Evolutionary conservation across 768 basidiomycete genomes (phyloP), one percentile per base, ranked within the genome.

Genomic region (Suillus discolor): DNA sequence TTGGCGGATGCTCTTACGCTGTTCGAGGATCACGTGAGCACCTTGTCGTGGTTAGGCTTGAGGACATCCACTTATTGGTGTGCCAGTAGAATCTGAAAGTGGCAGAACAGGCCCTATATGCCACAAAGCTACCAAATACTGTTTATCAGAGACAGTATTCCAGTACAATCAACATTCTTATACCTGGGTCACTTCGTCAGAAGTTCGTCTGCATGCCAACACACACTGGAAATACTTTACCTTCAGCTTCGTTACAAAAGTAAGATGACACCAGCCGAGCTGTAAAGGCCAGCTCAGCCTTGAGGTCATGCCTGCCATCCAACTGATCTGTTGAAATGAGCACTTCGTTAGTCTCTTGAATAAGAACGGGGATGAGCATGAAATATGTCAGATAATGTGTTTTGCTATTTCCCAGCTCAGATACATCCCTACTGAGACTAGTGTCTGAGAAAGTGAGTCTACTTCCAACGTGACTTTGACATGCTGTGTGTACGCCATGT

Each of bases 1-100:
- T 94, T n/a, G 92, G 93, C 9, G 87, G 91, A 94, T 62, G 93
- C 93, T 1, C 81, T 95, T 16, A 92, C 91, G 3, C 80, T 92
- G 38, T 94, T 92, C 70, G 90, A 94, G 62, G 90, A 92, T 73
- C 79, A 86, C 72, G 93, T 94, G 74, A 80, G 87, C 41, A 42
- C 41, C 41, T 42, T 2, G 41, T 42, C 6, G 41, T 57, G 31
- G 44, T 42, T 20, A 38, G 53, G 38, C 41, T 42, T 25, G n/a
- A 20, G 65, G 36, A 39, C 1, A 45, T 61, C 62, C 25, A 41
- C 71, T 78, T 55, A 72, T 66, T 65, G 62, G 53, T 69, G 53
- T 42, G 66, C 69, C 65, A 81, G 83, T 85, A 94, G 93, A 89
- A 81, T 61, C 76, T 90, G 73, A 94, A 93, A 79, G 79, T 82